These are phyloP conservation scores for Gaeumannomyces sp. DNA, from an alignment of 2,329 filamentous ascomycete genomes.

Conservation along the genomic window DNA sequence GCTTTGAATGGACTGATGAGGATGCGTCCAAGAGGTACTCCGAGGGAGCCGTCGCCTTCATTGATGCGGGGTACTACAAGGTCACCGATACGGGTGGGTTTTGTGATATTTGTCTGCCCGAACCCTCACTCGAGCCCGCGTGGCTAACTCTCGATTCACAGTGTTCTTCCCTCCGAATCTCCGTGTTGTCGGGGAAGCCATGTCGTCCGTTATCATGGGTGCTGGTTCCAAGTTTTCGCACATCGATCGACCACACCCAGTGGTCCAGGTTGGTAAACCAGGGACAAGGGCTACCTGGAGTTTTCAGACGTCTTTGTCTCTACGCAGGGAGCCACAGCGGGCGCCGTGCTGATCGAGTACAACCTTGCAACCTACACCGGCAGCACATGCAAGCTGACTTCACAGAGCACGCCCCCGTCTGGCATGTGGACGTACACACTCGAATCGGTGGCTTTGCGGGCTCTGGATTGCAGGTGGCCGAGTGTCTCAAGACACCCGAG, in stretches of 20 bases:
- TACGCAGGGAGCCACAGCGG: constrained; percentile 57
- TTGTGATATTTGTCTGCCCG: background rate
- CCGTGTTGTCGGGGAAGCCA: constrained; percentile 54
- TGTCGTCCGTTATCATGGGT: constrained; percentile 45
- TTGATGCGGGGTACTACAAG: constrained; percentile 59
- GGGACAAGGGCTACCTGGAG: constrained; percentile 58
- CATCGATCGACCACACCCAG: constrained; percentile 51
- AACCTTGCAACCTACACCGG: constrained; percentile 41
- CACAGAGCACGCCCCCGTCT: constrained; percentile 29
- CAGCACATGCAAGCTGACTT: constrained; percentile 22
- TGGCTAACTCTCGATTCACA: constrained; percentile 27
- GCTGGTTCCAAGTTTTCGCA: constrained; percentile 51
- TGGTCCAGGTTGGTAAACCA: constrained; percentile 58
- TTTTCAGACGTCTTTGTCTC: constrained; percentile 64
- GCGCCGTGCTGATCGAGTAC: constrained; percentile 65
- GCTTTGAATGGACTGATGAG: constrained; percentile 32
- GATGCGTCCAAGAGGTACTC: constrained; percentile 23
- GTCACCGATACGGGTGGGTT: constrained; percentile 34
- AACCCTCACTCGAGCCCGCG: background rate
- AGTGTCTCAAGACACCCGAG: constrained; percentile 52
- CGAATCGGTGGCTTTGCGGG: constrained; percentile 62
- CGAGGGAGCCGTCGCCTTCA: constrained; percentile 47
- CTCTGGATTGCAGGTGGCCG: constrained; percentile 58
- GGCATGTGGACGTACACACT: constrained; percentile 68
- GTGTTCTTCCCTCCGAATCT: constrained; percentile 38